phyloP scores from a whole-genome alignment of 2,329 filamentous ascomycete species.

The Trichoderma hamatum region DNA sequence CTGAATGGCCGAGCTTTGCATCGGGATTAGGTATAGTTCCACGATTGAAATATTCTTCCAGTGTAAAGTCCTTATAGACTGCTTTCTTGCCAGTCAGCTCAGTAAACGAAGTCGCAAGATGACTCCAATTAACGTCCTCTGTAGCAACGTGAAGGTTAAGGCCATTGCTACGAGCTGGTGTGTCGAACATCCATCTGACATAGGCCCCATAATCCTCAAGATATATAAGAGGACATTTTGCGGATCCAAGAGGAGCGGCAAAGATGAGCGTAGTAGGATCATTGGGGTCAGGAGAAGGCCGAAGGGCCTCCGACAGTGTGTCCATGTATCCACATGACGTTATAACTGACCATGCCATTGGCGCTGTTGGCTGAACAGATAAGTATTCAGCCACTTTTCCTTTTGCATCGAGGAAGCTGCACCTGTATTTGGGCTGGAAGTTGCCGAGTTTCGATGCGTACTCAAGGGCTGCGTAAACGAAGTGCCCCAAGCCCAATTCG shows the following conservation, averaged over 20 bases:
- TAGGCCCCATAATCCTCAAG: not conserved
- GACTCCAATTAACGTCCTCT: not conserved
- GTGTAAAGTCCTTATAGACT: not conserved
- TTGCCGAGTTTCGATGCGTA: not conserved
- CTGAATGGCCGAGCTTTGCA: not conserved
- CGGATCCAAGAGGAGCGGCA: not conserved
- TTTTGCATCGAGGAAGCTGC: not conserved
- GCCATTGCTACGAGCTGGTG: not conserved
- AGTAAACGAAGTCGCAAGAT: not conserved
- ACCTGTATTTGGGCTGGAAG: not conserved
- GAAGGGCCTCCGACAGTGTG: no score
- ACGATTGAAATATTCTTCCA: not conserved
- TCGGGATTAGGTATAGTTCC: not conserved
- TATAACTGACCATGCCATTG: no score
- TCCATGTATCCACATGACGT: no score
- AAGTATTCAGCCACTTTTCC: not conserved
- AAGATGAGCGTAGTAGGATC: not conserved
- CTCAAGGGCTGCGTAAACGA: not conserved
- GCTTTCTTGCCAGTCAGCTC: not conserved
- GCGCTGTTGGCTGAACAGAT: no score
- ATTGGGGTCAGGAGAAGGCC: no score
- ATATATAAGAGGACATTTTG: no score
- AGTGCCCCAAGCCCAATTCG: not conserved
- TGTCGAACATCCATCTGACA: not conserved
- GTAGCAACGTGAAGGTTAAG: not conserved